These are phyloP conservation scores for Acrodontium crateriforme DNA, from an alignment of 2,329 filamentous ascomycete species.

Conservation along the genomic window DNA sequence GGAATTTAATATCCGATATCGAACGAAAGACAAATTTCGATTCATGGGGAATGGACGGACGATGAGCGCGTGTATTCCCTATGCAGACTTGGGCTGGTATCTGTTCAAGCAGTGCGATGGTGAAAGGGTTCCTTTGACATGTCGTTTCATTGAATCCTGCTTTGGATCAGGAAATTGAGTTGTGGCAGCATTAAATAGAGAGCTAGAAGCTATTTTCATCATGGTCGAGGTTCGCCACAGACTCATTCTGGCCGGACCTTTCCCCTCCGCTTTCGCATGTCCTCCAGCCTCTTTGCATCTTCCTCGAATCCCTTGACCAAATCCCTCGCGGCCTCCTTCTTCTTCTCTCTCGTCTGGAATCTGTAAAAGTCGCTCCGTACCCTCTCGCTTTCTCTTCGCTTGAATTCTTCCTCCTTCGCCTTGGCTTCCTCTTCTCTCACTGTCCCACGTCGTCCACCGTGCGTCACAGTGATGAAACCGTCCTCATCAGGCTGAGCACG, in stretches of 20 bases:
- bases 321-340: conserved; percentile 59
- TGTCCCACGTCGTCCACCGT: conserved; percentile 60
- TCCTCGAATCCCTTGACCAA: conserved; percentile 61
- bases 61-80: too few relatives aligned
- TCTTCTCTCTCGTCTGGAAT: conserved; percentile 68
- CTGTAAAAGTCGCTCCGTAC: conserved; percentile 64
- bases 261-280: conserved; percentile 54
- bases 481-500: conserved; percentile 82
- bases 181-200: too few relatives aligned
- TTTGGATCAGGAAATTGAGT: too few relatives aligned
- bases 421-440: conserved; percentile 59
- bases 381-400: conserved; percentile 45
- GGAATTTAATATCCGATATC: conserved; percentile 36
- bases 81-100: too few relatives aligned
- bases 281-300: conserved; percentile 56
- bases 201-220: too few relatives aligned
- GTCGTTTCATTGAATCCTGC: too few relatives aligned
- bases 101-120: too few relatives aligned
- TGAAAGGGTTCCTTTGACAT: too few relatives aligned
- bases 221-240: too few relatives aligned
- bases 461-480: conserved; percentile 83
- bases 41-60: conserved; percentile 39
- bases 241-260: conserved; percentile 42
- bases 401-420: conserved; percentile 47
- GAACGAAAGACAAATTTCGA: conserved; percentile 29